A percentile compares a stretch with the other conserved stretches of the same genome.
These are phyloP conservation scores for Chrysoporthe puriensis DNA, from an alignment of 2,329 filamentous ascomycete genomes.

Conservation along the genomic window DNA sequence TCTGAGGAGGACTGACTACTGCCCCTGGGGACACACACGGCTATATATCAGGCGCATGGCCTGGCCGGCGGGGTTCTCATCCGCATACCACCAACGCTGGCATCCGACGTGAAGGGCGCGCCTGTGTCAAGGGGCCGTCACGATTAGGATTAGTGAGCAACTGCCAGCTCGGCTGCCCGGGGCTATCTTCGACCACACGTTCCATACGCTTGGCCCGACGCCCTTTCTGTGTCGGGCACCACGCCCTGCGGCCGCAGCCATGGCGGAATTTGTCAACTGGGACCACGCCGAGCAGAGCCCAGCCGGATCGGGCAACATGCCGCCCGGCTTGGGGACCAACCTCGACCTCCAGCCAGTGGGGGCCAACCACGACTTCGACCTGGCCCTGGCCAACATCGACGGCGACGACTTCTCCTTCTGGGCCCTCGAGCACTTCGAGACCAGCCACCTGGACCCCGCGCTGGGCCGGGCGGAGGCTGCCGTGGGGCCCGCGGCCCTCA, in stretches of 20 bases:
- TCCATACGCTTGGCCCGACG: slow-evolving; percentile 15
- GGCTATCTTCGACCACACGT: background rate
- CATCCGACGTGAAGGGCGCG: background rate
- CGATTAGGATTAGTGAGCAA: background rate
- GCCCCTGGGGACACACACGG: background rate
- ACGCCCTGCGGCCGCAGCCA: slow-evolving; percentile 29
- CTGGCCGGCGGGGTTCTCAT: background rate
- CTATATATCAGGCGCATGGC: background rate
- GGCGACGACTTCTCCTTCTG: slow-evolving; percentile 64
- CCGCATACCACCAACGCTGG: background rate
- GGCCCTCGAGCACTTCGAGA: slow-evolving; percentile 61
- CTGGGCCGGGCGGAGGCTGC: slow-evolving; percentile 10
- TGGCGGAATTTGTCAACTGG: slow-evolving; percentile 69
- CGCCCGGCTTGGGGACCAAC: slow-evolving; percentile 42
- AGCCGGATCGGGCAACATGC: slow-evolving; percentile 31
- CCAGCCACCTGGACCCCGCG: slow-evolving; percentile 40
- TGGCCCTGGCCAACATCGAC: slow-evolving; percentile 59
- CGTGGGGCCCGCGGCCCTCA: slow-evolving; percentile 31
- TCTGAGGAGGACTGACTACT: background rate
- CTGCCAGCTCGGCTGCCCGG: background rate
- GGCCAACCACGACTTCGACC: slow-evolving; percentile 49
- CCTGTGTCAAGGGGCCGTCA: background rate
- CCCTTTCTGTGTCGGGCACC: slow-evolving; percentile 17
- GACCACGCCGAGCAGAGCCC: slow-evolving; percentile 50
- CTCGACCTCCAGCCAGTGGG: slow-evolving; percentile 32